Conservation (phyloP, 805 yeast species). For the Allodekkera sacchari region DNA sequence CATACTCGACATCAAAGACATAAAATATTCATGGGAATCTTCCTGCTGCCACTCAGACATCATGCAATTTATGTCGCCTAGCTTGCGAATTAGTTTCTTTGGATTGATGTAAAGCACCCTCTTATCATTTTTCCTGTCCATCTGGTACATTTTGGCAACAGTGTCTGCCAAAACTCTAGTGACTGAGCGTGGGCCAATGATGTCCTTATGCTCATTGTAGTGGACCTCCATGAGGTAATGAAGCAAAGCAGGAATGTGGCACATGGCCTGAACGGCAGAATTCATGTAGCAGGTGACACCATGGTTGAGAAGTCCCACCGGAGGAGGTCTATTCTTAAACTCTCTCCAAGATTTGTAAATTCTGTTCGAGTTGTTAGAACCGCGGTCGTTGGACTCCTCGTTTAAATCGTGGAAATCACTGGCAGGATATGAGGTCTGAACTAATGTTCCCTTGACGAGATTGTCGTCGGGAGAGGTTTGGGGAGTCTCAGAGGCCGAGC, state of each 20-base stretch:
- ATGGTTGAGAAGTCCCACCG: conserved; percentile 72
- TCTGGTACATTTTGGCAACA: conserved; percentile 58
- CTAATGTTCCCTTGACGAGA: conserved; percentile 9
- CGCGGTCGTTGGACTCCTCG: conserved; percentile 52
- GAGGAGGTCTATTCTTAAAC: conserved; percentile 39
- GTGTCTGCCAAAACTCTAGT: conserved; percentile 62
- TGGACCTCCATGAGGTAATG: conserved; percentile 69
- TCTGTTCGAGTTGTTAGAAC: conserved; percentile 50
- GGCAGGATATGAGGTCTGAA: conserved; percentile 14
- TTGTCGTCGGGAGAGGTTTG: conserved; percentile 29
- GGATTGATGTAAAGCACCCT: conserved; percentile 58
- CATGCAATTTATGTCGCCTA: conserved; percentile 87
- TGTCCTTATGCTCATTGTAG: conserved; percentile 39
- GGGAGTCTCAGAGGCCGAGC: conserved; percentile 18
- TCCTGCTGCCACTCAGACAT: conserved; percentile 98
- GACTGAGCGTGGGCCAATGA: conserved; percentile 48
- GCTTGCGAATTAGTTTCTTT: conserved; percentile 55
- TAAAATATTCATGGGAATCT: conserved; percentile 94
- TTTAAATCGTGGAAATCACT: conserved; percentile 47
- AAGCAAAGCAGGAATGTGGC: conserved; percentile 86
- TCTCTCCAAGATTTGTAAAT: conserved; percentile 70
- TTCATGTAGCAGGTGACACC: conserved; percentile 98
- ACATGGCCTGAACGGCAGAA: conserved; percentile 84
- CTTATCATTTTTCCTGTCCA: conserved; percentile 32
- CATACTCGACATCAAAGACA: conserved; percentile 79